Evolutionary conservation across 305 asterid genomes (phyloP).

Genomic region (Solanum hybrid): DNA sequence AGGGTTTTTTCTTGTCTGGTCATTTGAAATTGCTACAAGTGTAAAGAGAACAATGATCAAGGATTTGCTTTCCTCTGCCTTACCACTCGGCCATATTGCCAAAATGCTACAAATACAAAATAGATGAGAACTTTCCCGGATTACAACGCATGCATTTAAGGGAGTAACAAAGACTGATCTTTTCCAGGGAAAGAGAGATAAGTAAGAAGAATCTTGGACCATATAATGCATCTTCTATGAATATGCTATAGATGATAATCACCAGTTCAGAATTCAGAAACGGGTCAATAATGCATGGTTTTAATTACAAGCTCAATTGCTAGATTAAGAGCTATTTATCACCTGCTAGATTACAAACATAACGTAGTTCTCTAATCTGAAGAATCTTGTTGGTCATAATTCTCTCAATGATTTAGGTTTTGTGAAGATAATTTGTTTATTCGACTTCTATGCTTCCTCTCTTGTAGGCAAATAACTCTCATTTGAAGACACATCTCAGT

Average conservation of each 20-base stretch:
- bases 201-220: background rate
- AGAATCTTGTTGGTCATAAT: background rate
- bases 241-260: background rate
- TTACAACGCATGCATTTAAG: background rate
- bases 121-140: background rate
- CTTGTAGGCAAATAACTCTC: background rate
- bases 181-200: background rate
- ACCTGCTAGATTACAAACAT: background rate
- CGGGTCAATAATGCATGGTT: background rate
- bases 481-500: background rate
- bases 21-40: background rate
- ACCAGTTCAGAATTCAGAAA: background rate
- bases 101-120: background rate
- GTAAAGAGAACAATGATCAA: background rate
- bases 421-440: background rate
- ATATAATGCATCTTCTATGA: background rate
- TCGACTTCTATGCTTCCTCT: background rate
- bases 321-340: background rate
- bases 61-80: background rate
- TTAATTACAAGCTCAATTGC: background rate
- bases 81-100: background rate
- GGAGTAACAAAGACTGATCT: background rate
- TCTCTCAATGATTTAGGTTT: background rate
- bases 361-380: background rate
- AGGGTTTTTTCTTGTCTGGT: background rate